Conservation (phyloP, 2,329 filamentous ascomycete genomes). For the Diaporthe batatas region DNA sequence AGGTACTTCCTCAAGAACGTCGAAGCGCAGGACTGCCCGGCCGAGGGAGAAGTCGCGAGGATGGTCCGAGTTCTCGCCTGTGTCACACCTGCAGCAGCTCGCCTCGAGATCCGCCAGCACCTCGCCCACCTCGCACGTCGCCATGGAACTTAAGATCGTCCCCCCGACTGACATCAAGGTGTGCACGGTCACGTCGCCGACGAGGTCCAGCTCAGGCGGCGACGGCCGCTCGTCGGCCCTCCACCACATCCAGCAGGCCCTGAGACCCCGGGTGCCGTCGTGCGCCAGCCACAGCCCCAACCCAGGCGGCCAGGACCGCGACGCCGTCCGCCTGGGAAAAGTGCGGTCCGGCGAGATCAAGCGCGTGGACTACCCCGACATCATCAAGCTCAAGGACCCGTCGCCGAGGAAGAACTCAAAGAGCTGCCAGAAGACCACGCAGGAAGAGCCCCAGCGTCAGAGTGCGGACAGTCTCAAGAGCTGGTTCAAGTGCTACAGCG, state of each 20-base stretch:
- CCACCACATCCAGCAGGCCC: constrained; percentile 33
- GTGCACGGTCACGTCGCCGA: constrained; percentile 16
- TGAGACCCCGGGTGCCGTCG: constrained; percentile 10
- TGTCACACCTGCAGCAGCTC: not conserved
- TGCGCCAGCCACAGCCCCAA: constrained; percentile 8
- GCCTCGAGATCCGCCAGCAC: constrained; percentile 29
- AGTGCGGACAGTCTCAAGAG: constrained; percentile 24
- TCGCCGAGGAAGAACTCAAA: not conserved
- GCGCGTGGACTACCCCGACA: not conserved
- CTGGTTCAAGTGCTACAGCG: constrained; percentile 35
- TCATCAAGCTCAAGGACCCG: constrained; percentile 10
- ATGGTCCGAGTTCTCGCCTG: constrained; percentile 28
- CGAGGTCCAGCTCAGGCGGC: not conserved
- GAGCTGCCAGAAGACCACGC: not conserved
- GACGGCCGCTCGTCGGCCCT: constrained; percentile 33
- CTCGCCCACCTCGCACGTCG: constrained; percentile 34
- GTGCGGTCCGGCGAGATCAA: constrained; percentile 23
- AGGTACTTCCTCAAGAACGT: not conserved
- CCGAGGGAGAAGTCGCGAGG: constrained; percentile 10
- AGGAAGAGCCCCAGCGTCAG: not conserved
- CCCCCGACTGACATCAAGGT: constrained; percentile 24
- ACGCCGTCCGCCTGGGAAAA: constrained; percentile 23
- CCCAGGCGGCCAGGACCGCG: constrained; percentile 2
- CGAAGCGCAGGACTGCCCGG: not conserved
- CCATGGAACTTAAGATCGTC: constrained; percentile 38